Conservation (phyloP, 2,329 filamentous ascomycete genomes). For the Fusarium sp. region DNA sequence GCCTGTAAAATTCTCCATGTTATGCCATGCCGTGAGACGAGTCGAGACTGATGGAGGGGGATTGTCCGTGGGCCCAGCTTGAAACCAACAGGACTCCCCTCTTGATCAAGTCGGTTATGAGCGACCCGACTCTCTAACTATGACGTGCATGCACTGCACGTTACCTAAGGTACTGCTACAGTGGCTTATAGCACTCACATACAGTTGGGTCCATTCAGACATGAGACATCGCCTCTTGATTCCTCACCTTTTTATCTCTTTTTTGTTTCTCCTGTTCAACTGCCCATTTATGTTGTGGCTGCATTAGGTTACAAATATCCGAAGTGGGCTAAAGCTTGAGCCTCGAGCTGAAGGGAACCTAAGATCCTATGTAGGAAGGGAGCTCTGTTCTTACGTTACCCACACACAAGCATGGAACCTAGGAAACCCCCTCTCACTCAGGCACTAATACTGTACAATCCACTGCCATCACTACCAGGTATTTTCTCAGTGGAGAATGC, state of each 20-base stretch:
- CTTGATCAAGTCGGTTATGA: conserved; percentile 15
- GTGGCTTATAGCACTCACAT: neutral
- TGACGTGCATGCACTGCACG: conserved; percentile 34
- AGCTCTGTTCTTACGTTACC: neutral
- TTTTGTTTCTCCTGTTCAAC: neutral
- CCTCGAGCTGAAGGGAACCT: conserved; percentile 40
- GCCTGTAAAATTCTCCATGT: neutral
- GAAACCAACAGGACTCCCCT: conserved; percentile 33
- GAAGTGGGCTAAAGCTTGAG: conserved; percentile 44
- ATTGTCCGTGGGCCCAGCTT: conserved; percentile 28
- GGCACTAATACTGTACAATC: conserved; percentile 23
- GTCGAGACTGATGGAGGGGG: conserved; percentile 22
- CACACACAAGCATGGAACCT: conserved; percentile 10
- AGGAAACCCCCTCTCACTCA: conserved; percentile 22
- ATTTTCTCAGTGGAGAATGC: conserved; percentile 8
- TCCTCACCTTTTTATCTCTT: neutral
- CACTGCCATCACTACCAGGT: conserved; percentile 22
- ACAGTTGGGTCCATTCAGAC: neutral
- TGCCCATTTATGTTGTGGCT: conserved; percentile 7
- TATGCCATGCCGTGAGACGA: neutral
- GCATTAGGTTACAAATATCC: conserved; percentile 26
- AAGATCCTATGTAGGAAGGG: neutral
- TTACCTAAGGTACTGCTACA: conserved; percentile 10
- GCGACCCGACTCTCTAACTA: conserved; percentile 26
- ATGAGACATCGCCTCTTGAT: conserved; percentile 8